A percentile compares a stretch with the other conserved stretches of the same genome.
Evolutionary conservation across 148 eudicot genomes (phyloP).

Genomic region (Simmondsia chinensis): DNA sequence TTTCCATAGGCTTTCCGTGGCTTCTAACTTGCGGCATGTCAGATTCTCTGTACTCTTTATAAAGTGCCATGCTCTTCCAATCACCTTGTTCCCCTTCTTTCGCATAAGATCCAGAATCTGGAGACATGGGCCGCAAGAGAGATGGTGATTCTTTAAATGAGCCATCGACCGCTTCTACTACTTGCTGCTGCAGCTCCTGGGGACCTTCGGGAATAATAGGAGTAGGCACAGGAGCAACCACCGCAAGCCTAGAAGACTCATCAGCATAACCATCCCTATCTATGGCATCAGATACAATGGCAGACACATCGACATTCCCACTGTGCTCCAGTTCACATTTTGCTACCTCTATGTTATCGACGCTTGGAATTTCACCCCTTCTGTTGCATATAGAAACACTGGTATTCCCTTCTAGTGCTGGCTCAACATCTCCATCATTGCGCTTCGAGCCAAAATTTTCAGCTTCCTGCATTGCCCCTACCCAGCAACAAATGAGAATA

Average conservation of each 20-base stretch:
- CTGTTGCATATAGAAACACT: constrained; percentile 9
- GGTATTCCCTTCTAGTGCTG: constrained; percentile 21
- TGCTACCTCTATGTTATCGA: constrained; percentile 6
- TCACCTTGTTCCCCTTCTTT: constrained; percentile 14
- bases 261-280: constrained; percentile 17
- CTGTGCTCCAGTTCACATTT: constrained; percentile 10
- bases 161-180: constrained; percentile 7
- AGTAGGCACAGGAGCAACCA: constrained; percentile 4
- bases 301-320: constrained; percentile 14
- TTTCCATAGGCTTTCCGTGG: constrained; percentile 4
- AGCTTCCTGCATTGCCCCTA: constrained; percentile 91
- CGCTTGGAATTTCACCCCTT: constrained; percentile 11
- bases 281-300: constrained; percentile 10
- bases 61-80: constrained; percentile 5
- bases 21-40: constrained; percentile 4
- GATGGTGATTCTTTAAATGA: constrained; percentile 9
- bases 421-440: constrained; percentile 20
- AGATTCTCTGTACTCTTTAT: constrained; percentile 2
- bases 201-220: constrained; percentile 9
- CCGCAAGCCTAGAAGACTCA: constrained; percentile 12
- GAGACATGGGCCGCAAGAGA: constrained; percentile 3
- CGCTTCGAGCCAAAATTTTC: constrained; percentile 23
- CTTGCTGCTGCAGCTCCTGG: constrained; percentile 3
- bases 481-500: constrained; percentile 49
- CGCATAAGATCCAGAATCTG: constrained; percentile 1